These are phyloP conservation scores for Hibiscus tridactylites DNA, from an alignment of 345 rosid genomes.

Conservation along the genomic window DNA sequence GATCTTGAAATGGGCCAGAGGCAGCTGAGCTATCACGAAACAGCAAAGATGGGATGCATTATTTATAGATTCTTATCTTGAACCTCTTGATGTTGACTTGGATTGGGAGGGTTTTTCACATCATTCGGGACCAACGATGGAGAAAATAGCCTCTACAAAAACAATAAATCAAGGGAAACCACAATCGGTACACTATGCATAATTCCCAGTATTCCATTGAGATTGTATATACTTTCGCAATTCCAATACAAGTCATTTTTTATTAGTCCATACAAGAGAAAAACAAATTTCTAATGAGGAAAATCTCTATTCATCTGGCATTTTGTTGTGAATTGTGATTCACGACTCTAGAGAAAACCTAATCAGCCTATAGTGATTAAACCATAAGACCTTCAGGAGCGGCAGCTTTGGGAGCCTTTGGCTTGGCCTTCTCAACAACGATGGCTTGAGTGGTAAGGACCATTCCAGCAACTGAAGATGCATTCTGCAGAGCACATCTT, in stretches of 20 bases:
- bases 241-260: background rate
- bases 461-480: constrained; percentile 98
- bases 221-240: background rate
- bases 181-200: background rate
- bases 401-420: constrained; percentile 48
- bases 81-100: background rate
- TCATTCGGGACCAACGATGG: background rate
- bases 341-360: background rate
- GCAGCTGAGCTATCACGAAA: background rate
- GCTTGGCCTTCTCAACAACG: constrained; percentile 79
- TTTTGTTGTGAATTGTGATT: background rate
- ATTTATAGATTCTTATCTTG: background rate
- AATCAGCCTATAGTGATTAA: constrained; percentile 12
- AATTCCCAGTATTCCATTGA: no score
- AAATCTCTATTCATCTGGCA: background rate
- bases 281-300: background rate
- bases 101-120: background rate
- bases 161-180: background rate
- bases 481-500: constrained; percentile 85
- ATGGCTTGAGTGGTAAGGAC: constrained; percentile 97
- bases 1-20: background rate
- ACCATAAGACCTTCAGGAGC: constrained; percentile 55
- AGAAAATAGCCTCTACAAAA: background rate
- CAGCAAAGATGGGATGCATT: background rate
- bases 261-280: background rate